Conservation (phyloP, 2,329 filamentous ascomycete species). For the Colletotrichum magnum region DNA sequence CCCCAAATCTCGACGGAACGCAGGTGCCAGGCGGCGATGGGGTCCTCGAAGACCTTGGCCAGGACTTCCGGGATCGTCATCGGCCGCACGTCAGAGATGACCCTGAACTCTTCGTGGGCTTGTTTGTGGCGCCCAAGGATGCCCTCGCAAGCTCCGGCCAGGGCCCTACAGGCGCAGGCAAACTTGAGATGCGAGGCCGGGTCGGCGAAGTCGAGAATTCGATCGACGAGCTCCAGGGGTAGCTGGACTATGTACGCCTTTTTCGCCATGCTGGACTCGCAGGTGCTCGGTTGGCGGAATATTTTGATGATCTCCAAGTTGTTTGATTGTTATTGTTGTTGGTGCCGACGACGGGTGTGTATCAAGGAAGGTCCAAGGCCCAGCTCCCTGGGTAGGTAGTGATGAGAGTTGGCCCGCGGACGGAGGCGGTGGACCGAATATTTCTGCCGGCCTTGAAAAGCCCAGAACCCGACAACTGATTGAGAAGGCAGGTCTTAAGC, state of each 20-base stretch:
- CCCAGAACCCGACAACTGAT: too few relatives aligned
- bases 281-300: too few relatives aligned
- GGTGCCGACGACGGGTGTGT: too few relatives aligned
- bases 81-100: background rate
- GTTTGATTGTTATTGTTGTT: too few relatives aligned
- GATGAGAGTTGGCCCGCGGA: too few relatives aligned
- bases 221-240: background rate
- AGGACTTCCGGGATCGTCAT: background rate
- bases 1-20: background rate
- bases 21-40: background rate
- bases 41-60: background rate
- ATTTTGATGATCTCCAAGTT: too few relatives aligned
- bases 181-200: background rate
- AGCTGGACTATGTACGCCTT: background rate
- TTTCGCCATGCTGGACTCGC: background rate
- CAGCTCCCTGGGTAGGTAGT: too few relatives aligned
- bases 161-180: background rate
- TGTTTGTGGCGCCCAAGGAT: background rate
- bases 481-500: too few relatives aligned
- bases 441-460: too few relatives aligned
- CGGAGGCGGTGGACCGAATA: too few relatives aligned
- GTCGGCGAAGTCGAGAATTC: background rate
- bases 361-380: too few relatives aligned
- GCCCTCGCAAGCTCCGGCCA: background rate
- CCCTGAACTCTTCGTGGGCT: background rate